Evolutionary conservation across 2,329 filamentous ascomycete genomes (phyloP).

Genomic region (Aspergillus persii): DNA sequence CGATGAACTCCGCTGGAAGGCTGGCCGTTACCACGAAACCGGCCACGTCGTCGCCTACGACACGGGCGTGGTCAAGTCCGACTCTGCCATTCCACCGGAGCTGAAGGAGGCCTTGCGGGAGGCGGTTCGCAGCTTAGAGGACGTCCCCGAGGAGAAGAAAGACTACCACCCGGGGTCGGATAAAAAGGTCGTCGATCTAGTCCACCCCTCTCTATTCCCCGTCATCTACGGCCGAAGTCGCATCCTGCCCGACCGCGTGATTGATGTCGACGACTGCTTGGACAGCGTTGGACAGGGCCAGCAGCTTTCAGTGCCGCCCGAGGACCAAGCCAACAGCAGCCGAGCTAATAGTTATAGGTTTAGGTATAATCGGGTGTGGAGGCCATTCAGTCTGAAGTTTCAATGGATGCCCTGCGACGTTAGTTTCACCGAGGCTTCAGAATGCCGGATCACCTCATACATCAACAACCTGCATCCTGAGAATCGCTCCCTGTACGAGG

Average conservation of each 20-base stretch:
- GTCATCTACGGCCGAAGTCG: conserved; percentile 31
- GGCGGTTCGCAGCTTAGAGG: conserved; percentile 52
- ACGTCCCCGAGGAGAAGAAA: conserved; percentile 44
- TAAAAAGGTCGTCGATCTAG: conserved; percentile 59
- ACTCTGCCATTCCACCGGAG: conserved; percentile 44
- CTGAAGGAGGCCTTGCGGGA: conserved; percentile 45
- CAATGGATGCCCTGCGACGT: conserved; percentile 51
- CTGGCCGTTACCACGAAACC: conserved; percentile 37
- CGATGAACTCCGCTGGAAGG: conserved; percentile 51
- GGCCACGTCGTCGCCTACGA: conserved; percentile 48
- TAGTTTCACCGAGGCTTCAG: conserved; percentile 18
- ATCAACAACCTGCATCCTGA: conserved; percentile 47
- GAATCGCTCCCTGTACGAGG: conserved; percentile 32
- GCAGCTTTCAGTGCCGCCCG: conserved; percentile 9
- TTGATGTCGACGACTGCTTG: conserved; percentile 27
- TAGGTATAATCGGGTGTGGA: too few species aligned
- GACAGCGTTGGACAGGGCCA: conserved; percentile 15
- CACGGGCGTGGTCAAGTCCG: conserved; percentile 53
- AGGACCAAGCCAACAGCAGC: neutral
- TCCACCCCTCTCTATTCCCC: conserved; percentile 58
- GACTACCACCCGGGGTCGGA: conserved; percentile 65
- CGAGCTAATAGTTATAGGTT: too few species aligned
- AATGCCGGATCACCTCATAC: conserved; percentile 37
- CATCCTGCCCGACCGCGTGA: conserved; percentile 19
- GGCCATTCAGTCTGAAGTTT: conserved; percentile 30